phyloP scores from a whole-genome alignment of 495 filamentous ascomycete genomes.

The Xeromyces bisporus region DNA sequence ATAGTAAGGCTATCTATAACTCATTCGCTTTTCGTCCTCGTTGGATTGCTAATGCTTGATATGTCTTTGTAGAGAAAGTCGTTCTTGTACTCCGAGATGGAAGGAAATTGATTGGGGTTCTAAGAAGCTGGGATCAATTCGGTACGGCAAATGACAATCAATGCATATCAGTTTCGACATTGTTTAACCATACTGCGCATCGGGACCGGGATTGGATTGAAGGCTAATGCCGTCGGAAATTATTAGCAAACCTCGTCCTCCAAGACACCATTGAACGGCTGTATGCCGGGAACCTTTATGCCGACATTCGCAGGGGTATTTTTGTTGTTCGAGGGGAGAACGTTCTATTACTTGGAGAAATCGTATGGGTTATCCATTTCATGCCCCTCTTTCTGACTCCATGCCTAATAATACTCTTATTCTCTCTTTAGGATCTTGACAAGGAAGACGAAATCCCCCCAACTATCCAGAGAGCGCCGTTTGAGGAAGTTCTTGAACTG shows the following conservation, averaged over 20 bases:
- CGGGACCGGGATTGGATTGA: slow-evolving; percentile 7
- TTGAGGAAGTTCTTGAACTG: slow-evolving; percentile 51
- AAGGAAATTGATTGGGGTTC: slow-evolving; percentile 76
- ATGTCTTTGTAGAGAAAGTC: slow-evolving; percentile 60
- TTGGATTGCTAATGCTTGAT: slow-evolving; percentile 2
- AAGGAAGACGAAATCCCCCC: slow-evolving; percentile 77
- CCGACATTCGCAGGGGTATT: slow-evolving; percentile 63
- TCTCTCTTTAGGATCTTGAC: slow-evolving; percentile 53
- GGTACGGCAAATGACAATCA: slow-evolving; percentile 50
- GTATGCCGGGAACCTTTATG: slow-evolving; percentile 57
- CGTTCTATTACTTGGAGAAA: slow-evolving; percentile 78
- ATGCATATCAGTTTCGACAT: too few species aligned
- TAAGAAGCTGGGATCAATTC: slow-evolving; percentile 96
- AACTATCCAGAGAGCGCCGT: slow-evolving; percentile 46
- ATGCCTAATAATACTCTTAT: slow-evolving; percentile 1
- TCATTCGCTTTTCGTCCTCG: slow-evolving; percentile 1
- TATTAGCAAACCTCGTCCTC: slow-evolving; percentile 75
- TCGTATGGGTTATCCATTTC: slow-evolving; percentile 40
- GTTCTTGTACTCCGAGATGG: slow-evolving; percentile 81
- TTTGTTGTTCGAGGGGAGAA: slow-evolving; percentile 91
- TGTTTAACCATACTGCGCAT: background rate
- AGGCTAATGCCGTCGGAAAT: slow-evolving; percentile 2
- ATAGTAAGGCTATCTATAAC: slow-evolving; percentile 63
- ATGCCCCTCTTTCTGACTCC: background rate
- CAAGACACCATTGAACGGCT: slow-evolving; percentile 81